phyloP scores from a whole-genome alignment of 345 rosid species.

The Firmiana major region DNA sequence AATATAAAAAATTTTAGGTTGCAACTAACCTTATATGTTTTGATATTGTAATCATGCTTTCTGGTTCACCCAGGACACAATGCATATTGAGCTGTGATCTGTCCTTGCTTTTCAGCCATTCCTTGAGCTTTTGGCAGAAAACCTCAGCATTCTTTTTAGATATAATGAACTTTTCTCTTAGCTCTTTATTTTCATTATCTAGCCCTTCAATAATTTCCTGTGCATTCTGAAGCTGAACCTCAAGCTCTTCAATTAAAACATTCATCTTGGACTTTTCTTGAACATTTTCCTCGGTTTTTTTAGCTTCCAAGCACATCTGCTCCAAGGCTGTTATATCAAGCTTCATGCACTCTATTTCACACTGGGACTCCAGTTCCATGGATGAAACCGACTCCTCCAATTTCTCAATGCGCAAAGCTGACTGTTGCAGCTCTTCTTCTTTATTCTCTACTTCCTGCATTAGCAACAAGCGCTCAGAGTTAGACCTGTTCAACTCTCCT shows the following conservation, averaged over 20 bases:
- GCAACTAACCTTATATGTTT: slow-evolving; percentile 31
- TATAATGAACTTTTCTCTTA: slow-evolving; percentile 36
- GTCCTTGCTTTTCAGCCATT: slow-evolving; percentile 32
- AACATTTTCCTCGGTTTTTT: slow-evolving; percentile 38
- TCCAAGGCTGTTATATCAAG: slow-evolving; percentile 62
- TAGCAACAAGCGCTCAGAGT: slow-evolving; percentile 45
- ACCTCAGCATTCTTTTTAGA: slow-evolving; percentile 33
- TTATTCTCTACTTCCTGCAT: slow-evolving; percentile 54
- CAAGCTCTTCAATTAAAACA: slow-evolving; percentile 44
- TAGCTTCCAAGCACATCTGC: slow-evolving; percentile 51
- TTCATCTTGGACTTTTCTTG: slow-evolving; percentile 47
- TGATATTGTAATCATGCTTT: slow-evolving; percentile 21
- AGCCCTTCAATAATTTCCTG: slow-evolving; percentile 32
- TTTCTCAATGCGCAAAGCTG: slow-evolving; percentile 46
- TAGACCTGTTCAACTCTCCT: slow-evolving; percentile 53
- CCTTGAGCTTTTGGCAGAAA: slow-evolving; percentile 33
- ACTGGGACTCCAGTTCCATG: slow-evolving; percentile 57
- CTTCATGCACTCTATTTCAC: slow-evolving; percentile 84
- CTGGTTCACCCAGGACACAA: slow-evolving; percentile 20
- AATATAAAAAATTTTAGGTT: neutral
- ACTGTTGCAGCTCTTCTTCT: slow-evolving; percentile 52
- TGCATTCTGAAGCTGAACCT: slow-evolving; percentile 39
- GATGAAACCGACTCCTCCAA: slow-evolving; percentile 67
- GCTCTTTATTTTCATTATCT: slow-evolving; percentile 49
- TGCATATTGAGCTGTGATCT: slow-evolving; percentile 18